Conservation (phyloP, 2,329 filamentous ascomycete genomes). For the Xylaria sp. region DNA sequence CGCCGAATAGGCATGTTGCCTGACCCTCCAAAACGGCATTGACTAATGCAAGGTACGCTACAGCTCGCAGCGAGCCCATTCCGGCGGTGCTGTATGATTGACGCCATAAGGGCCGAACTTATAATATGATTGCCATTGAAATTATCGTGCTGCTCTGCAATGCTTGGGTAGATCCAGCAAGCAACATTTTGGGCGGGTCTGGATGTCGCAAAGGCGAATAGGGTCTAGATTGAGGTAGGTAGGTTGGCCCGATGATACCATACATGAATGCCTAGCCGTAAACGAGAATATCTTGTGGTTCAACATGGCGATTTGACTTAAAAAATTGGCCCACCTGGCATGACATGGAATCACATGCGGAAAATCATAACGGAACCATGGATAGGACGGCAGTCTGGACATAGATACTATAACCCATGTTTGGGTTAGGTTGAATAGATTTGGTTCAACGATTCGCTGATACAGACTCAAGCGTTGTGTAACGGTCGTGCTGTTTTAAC, state of each 20-base stretch:
- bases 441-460: neutral
- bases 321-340: slow-evolving; percentile 4
- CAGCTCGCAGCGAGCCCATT: slow-evolving; percentile 30
- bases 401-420: neutral
- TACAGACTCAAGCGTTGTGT: neutral
- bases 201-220: neutral
- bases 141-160: slow-evolving; percentile 15
- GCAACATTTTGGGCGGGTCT: slow-evolving; percentile 1
- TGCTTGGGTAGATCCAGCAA: slow-evolving; percentile 1
- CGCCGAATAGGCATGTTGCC: slow-evolving; percentile 33
- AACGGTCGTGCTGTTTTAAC: neutral
- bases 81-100: slow-evolving; percentile 19
- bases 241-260: neutral
- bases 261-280: neutral
- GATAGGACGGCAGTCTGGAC: neutral
- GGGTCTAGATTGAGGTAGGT: neutral
- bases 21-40: slow-evolving; percentile 29
- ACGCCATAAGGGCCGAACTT: slow-evolving; percentile 9
- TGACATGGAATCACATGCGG: slow-evolving; percentile 19
- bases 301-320: neutral
- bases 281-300: slow-evolving; percentile 18
- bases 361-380: slow-evolving; percentile 1
- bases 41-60: slow-evolving; percentile 39
- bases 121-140: slow-evolving; percentile 10
- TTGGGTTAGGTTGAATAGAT: slow-evolving; percentile 15